These are phyloP conservation scores for Aulographum hederae DNA, from an alignment of 2,329 filamentous ascomycete species.

Conservation along the genomic window DNA sequence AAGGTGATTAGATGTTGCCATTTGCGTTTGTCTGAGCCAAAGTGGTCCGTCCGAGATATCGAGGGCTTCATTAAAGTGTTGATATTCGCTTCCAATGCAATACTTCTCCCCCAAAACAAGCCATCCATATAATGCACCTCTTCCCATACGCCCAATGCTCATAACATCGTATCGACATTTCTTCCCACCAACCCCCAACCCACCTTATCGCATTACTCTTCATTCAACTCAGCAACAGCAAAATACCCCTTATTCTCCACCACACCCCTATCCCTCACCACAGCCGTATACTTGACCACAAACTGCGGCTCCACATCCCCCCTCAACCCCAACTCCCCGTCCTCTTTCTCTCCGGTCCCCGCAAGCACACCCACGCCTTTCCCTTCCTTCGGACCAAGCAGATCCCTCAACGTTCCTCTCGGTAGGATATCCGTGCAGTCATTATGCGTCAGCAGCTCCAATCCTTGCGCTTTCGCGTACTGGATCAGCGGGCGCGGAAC, in stretches of 20 bases:
- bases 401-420: slow-evolving; percentile 63
- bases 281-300: slow-evolving; percentile 95
- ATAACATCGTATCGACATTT: no score
- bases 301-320: slow-evolving; percentile 76
- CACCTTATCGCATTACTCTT: no score
- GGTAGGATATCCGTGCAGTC: slow-evolving; percentile 88
- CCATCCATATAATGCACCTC: no score
- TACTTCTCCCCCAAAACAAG: no score
- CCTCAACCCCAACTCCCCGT: slow-evolving; percentile 38
- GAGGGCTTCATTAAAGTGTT: no score
- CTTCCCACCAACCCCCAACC: no score
- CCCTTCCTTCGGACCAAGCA: slow-evolving; percentile 56
- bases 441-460: slow-evolving; percentile 83
- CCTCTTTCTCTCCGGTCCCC: slow-evolving; percentile 30
- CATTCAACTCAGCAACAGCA: slow-evolving; percentile 43
- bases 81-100: no score
- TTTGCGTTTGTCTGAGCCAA: no score
- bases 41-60: no score
- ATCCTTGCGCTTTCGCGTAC: slow-evolving; percentile 64
- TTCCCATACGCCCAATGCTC: no score
- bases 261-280: slow-evolving; percentile 81
- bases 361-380: slow-evolving; percentile 62
- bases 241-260: slow-evolving; percentile 99
- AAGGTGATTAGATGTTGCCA: no score
- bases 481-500: slow-evolving; percentile 74